phyloP scores from a whole-genome alignment of 805 yeast genomes.

The Metschnikowia cerradonensis region DNA sequence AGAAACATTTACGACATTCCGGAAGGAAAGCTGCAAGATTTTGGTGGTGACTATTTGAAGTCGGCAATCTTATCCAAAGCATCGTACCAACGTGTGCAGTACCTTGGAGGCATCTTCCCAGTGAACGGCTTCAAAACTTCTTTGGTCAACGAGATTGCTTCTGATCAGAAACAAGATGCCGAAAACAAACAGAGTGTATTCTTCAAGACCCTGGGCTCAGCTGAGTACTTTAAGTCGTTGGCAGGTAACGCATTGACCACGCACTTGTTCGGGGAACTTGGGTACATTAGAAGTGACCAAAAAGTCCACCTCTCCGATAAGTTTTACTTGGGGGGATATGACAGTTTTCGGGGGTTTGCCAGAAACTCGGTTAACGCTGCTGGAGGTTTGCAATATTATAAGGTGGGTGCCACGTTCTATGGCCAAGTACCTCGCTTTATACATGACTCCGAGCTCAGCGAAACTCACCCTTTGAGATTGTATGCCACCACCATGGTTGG shows the following conservation, averaged over 20 bases:
- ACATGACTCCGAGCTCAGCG: slow-evolving; percentile 17
- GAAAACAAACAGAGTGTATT: slow-evolving; percentile 22
- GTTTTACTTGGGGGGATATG: slow-evolving; percentile 79
- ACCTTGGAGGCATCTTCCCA: slow-evolving; percentile 11
- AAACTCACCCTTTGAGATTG: slow-evolving; percentile 38
- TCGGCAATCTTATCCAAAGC: slow-evolving; percentile 29
- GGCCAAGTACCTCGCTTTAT: slow-evolving; percentile 52
- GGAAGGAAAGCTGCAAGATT: slow-evolving; percentile 48
- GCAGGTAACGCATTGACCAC: slow-evolving; percentile 46
- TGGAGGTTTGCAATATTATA: slow-evolving; percentile 65
- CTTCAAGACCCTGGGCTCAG: slow-evolving; percentile 31
- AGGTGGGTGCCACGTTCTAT: slow-evolving; percentile 56
- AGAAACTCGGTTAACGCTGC: slow-evolving; percentile 65
- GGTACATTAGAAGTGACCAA: slow-evolving; percentile 40
- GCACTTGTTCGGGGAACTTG: slow-evolving; percentile 48
- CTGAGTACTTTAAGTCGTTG: slow-evolving; percentile 38
- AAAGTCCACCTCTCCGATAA: slow-evolving; percentile 66
- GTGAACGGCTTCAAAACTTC: slow-evolving; percentile 48
- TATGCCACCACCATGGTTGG: slow-evolving; percentile 71
- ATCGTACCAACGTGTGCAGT: slow-evolving; percentile 17
- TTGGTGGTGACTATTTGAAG: slow-evolving; percentile 27
- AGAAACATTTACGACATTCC: slow-evolving; percentile 51
- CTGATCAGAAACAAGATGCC: slow-evolving; percentile 28
- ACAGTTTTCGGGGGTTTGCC: slow-evolving; percentile 67
- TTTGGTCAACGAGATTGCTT: slow-evolving; percentile 50